phyloP scores from a whole-genome alignment of 192 early-diverging fungal genomes.

The Backusella macrospora region DNA sequence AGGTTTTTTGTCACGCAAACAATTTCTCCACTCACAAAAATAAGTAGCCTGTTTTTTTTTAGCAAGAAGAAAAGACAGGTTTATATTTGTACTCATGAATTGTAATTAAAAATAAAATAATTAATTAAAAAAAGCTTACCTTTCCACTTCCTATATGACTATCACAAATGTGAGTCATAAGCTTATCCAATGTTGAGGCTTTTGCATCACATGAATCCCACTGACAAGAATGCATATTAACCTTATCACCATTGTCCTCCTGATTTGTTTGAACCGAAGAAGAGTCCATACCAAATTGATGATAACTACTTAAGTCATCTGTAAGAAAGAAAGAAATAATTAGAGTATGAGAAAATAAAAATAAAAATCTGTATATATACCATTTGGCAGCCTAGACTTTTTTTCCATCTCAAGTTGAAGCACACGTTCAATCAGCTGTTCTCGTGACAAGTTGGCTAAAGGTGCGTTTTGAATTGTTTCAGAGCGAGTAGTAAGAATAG shows the following conservation, averaged over 20 bases:
- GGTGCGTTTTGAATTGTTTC: neutral
- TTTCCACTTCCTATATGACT: slow-evolving; percentile 57
- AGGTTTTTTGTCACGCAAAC: slow-evolving; percentile 54
- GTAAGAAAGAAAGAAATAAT: neutral
- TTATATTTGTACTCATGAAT: neutral
- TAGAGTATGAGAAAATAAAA: neutral
- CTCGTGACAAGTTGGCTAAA: slow-evolving; percentile 24
- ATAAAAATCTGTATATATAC: neutral
- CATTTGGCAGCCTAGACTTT: neutral
- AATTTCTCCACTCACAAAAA: slow-evolving; percentile 51
- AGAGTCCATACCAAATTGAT: neutral
- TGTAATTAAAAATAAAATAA: neutral
- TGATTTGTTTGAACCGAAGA: neutral
- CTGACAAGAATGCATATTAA: slow-evolving; percentile 26
- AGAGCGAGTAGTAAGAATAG: neutral
- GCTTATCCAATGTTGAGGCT: slow-evolving; percentile 16
- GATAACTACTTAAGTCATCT: neutral
- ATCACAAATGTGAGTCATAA: slow-evolving; percentile 54
- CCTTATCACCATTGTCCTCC: neutral
- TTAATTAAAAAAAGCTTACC: slow-evolving; percentile 34
- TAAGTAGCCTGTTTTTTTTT: slow-evolving; percentile 40
- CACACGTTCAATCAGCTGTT: slow-evolving; percentile 20
- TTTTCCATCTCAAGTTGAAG: slow-evolving; percentile 26
- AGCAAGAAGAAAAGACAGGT: neutral
- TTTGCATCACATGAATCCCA: slow-evolving; percentile 19